Percentiles rank a stretch among this genome's conserved stretches.
Conservation (phyloP, 805 yeast species). For the Saccharomyces mikatae region DNA sequence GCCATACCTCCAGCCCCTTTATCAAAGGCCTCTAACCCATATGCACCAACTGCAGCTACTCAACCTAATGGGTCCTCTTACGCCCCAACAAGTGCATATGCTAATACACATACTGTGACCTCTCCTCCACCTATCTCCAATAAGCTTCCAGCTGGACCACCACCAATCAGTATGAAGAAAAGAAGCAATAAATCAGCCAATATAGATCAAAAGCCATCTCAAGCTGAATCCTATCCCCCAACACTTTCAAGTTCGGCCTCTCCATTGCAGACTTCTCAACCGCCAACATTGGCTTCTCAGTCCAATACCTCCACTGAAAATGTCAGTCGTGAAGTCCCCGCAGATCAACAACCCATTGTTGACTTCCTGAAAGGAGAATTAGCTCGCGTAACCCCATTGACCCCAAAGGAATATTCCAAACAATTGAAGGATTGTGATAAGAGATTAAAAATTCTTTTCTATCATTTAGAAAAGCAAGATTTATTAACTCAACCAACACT, state of each 20-base stretch:
- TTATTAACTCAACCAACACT: constrained; percentile 52
- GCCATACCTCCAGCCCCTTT: neutral
- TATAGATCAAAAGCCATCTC: constrained; percentile 5
- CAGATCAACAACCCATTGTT: constrained; percentile 48
- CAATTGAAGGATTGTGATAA: constrained; percentile 77
- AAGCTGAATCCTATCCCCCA: constrained; percentile 9
- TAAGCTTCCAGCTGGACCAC: constrained; percentile 29
- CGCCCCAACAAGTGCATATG: neutral
- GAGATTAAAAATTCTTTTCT: constrained; percentile 68
- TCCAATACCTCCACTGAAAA: constrained; percentile 3
- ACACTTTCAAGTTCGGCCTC: constrained; percentile 23
- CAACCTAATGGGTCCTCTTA: constrained; percentile 1
- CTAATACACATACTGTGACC: neutral
- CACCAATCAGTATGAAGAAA: constrained; percentile 24
- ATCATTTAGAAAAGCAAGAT: constrained; percentile 68
- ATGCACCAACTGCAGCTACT: constrained; percentile 29
- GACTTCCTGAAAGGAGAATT: constrained; percentile 48
- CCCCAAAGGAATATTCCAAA: constrained; percentile 65
- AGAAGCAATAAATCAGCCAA: constrained; percentile 13
- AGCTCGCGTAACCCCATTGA: constrained; percentile 55
- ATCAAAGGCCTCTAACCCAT: constrained; percentile 18
- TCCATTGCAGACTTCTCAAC: constrained; percentile 11
- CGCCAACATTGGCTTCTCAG: constrained; percentile 20
- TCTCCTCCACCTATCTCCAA: constrained; percentile 8
- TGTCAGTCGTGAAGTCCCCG: constrained; percentile 45